Conservation (phyloP, 1,139 yeast genomes). For the Taphrina pruni region DNA sequence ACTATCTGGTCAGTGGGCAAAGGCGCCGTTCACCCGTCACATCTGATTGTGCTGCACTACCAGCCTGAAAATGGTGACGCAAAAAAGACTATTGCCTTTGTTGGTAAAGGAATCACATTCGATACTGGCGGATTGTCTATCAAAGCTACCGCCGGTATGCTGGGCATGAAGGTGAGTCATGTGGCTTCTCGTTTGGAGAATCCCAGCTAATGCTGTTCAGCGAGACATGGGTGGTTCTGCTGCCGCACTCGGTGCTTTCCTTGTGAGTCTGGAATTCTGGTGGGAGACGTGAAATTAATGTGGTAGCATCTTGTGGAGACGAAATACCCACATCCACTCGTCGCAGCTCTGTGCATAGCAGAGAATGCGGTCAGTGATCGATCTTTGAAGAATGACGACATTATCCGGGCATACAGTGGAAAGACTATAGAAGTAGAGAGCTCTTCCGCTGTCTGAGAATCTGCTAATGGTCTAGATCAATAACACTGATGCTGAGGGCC, state of each 20-base stretch:
- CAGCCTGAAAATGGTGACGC: slow-evolving; percentile 9
- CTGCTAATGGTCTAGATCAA: slow-evolving; percentile 13
- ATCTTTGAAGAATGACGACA: slow-evolving; percentile 40
- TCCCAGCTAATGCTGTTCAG: not conserved
- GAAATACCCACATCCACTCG: slow-evolving; percentile 27
- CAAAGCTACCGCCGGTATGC: slow-evolving; percentile 37
- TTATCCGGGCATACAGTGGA: slow-evolving; percentile 36
- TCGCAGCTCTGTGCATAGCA: slow-evolving; percentile 35
- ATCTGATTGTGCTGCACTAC: slow-evolving; percentile 20
- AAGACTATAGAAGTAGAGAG: slow-evolving; percentile 34
- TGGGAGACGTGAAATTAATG: not conserved
- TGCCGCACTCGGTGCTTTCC: slow-evolving; percentile 34
- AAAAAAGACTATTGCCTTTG: slow-evolving; percentile 36
- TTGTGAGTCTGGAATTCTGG: not conserved
- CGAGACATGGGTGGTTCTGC: slow-evolving; percentile 43
- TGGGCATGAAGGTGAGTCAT: slow-evolving; percentile 33
- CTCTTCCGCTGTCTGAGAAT: not conserved
- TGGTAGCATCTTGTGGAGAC: slow-evolving; percentile 18
- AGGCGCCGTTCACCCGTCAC: slow-evolving; percentile 33
- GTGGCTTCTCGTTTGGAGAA: not conserved
- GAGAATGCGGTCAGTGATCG: slow-evolving; percentile 39
- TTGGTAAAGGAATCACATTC: slow-evolving; percentile 42
- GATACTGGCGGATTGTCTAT: slow-evolving; percentile 42
- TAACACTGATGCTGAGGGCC: slow-evolving; percentile 43
- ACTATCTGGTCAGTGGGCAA: slow-evolving; percentile 32